Evolutionary conservation across 805 yeast species (phyloP).

Genomic region (Saturnispora serradocipensis): DNA sequence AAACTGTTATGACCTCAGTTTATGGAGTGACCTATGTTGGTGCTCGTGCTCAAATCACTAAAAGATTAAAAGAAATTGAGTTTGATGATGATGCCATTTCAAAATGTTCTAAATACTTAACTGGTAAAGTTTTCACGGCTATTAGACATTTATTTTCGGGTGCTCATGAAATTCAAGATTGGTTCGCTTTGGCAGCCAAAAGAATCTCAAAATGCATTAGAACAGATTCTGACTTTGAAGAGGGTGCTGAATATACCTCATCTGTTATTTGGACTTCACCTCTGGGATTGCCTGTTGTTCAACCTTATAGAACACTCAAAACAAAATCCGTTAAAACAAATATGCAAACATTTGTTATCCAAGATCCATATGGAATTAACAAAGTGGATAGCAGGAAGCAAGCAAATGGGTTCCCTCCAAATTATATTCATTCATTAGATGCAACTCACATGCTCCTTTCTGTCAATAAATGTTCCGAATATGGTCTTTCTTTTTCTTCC

Average conservation of each 20-base stretch:
- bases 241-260: constrained; percentile 59
- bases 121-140: constrained; percentile 71
- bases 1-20: constrained; percentile 96
- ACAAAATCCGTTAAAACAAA: constrained; percentile 67
- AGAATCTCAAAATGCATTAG: constrained; percentile 71
- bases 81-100: constrained; percentile 33
- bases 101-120: constrained; percentile 48
- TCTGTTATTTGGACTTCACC: constrained; percentile 98
- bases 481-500: constrained; percentile 71
- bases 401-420: constrained; percentile 90
- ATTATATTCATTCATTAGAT: constrained; percentile 88
- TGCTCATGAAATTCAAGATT: constrained; percentile 92
- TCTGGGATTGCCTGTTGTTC: constrained; percentile 89
- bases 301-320: constrained; percentile 75
- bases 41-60: constrained; percentile 80
- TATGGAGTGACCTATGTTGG: constrained; percentile 95
- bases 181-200: constrained; percentile 85
- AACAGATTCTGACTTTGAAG: constrained; percentile 47
- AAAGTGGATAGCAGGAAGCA: constrained; percentile 87
- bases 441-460: constrained; percentile 95
- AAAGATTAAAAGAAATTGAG: constrained; percentile 55
- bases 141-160: constrained; percentile 80
- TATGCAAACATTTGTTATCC: constrained; percentile 76
- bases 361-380: constrained; percentile 78
- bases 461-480: constrained; percentile 64